Base-by-base conservation (phyloP, 2,329 filamentous ascomycete species). In the Aspergillus brasiliensis region DNA sequence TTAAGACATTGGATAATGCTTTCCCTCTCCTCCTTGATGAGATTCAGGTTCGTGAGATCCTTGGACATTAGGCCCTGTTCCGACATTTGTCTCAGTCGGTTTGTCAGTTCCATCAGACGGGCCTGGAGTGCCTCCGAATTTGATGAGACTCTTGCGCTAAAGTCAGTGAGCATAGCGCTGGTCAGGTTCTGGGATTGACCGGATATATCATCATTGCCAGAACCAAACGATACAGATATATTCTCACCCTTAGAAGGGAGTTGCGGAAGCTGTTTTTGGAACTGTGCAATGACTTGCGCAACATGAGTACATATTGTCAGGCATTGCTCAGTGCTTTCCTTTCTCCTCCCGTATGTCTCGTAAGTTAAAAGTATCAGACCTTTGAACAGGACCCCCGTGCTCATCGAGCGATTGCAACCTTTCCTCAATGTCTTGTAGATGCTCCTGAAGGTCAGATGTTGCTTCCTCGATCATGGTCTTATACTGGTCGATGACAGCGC, bases 301-400 rank as follows among this genome's bases (percentile, higher is more conserved):
- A 76, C 61, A 56, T 73, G 67, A 44, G 62, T 55, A 63, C 74
- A 77, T 59, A 77, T 73, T 44, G 62, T 48, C 42, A 78, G 69
- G 57, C 74, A 76, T 60, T 75, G 67, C 59, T 73, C 63, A 25
- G 74, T 71, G 65, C 74, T 75, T 54, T 63, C 66, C 74, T 75
- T 54, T 63, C 66, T 78, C 74, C 53, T 76, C 72, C 61, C 67
- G 63, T 51, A 75, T 69, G 8, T 65, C 23, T 28, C 28, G 34
- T 10, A 57, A 44, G 27, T 60, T 38, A 44, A 37, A 37, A 37
- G 34, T 37, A 37, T 31, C 5, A 13, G 51, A 44, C 31, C 19
- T 34, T 37, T 37, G 38, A 31, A 19, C 5, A 44, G 23, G 25
- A 27, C 31, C 13, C 15, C 15, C 34, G 28, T 19, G 21, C 40